These are phyloP conservation scores for Ciborinia camelliae DNA, from an alignment of 2,329 filamentous ascomycete genomes.

Conservation along the genomic window DNA sequence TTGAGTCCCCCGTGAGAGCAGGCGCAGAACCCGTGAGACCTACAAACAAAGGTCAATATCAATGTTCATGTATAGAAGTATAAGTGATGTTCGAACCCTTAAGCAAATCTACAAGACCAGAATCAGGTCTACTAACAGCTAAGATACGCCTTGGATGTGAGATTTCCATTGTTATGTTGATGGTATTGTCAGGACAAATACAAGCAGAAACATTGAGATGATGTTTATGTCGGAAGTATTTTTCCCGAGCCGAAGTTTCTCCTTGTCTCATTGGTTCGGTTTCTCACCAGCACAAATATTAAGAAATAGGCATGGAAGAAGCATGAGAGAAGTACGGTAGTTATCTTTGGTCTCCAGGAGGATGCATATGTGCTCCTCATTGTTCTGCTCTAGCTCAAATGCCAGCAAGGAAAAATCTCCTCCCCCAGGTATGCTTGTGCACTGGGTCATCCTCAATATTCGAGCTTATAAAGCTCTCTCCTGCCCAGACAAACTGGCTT, in stretches of 20 bases:
- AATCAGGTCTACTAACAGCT: slow-evolving; percentile 46
- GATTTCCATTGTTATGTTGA: slow-evolving; percentile 39
- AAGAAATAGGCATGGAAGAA: background rate
- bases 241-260: slow-evolving; percentile 11
- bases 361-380: background rate
- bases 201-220: background rate
- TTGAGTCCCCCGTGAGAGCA: slow-evolving; percentile 38
- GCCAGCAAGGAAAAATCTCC: background rate
- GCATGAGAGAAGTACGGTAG: background rate
- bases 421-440: background rate
- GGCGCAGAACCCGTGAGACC: slow-evolving; percentile 51
- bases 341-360: background rate
- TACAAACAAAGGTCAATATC: slow-evolving; percentile 31
- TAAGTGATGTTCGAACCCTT: slow-evolving; percentile 46
- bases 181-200: background rate
- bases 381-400: slow-evolving; percentile 12
- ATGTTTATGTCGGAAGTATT: slow-evolving; percentile 2
- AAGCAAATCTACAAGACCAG: slow-evolving; percentile 48
- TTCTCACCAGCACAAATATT: background rate
- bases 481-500: background rate
- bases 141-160: slow-evolving; percentile 55
- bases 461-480: background rate
- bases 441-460: slow-evolving; percentile 10
- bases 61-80: background rate
- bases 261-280: background rate